Base-by-base conservation (phyloP, 495 filamentous ascomycete genomes). In the Talaromyces nanjingensis region DNA sequence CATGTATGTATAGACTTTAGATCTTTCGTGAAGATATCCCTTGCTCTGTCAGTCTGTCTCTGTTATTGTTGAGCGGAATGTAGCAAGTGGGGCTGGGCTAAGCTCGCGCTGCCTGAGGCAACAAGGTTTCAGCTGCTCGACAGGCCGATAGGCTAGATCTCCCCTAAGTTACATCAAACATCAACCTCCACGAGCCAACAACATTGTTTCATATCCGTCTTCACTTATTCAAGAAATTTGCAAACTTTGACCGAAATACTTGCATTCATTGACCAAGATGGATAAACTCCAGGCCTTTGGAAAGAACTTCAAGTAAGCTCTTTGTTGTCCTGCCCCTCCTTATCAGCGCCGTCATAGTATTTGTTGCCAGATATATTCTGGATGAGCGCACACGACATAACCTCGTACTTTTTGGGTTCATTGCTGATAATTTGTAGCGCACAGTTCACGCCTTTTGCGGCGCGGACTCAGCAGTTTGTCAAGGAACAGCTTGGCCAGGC, bases 401-500 rank as follows among this genome's bases (percentile, higher is more conserved):
- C 58, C 14, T 25, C 34, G 5, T 55, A 37, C 4, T 65, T 66
- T 66, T 39, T 6, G 16, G 25, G 2, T 9, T 37, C 24, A 60
- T 59, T 59, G 37, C 75, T 76, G 68, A 76, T 68, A 64, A 31
- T 68, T 45, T 67, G 61, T 67, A 89, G 86, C 69, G 80, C 84
- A 64, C 84, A 79, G 67, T 87, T 98, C 78, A 90, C 91, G 66
- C 94, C 94, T 27, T 97, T 96, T 70, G 91, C 92, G 67, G 88
- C 90, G 66, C 90, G 94, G 64, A 97, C 92, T 45, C 91, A 96
- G 76, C 94, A 98, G 79, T 92, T 91, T 81, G 89, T 97, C 74
- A 96, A 93, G 78, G 94, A 98, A 78, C 93, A 97, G 76, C 83
- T 97, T 56, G 94, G 94, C 62, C 92, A 96, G 72, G 92, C 87